phyloP scores from a whole-genome alignment of 2,329 filamentous ascomycete genomes.

The Colletotrichum truncatum region DNA sequence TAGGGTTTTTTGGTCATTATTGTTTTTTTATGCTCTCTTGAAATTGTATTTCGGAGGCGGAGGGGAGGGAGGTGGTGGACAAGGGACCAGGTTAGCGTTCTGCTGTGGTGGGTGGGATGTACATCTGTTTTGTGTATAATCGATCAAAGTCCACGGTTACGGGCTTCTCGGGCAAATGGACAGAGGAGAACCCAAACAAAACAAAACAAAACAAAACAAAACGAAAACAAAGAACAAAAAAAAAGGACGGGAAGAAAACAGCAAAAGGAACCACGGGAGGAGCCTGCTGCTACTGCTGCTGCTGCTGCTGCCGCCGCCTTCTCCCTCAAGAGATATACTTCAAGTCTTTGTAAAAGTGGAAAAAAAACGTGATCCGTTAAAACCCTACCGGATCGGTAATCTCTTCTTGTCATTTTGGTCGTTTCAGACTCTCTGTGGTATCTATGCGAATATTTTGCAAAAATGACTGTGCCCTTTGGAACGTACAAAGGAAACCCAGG shows the following conservation, averaged over 20 bases:
- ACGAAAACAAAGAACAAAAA: too few relatives aligned
- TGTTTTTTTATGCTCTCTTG: too few relatives aligned
- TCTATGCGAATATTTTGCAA: neutral
- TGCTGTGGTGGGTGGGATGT: neutral
- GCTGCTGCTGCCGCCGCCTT: conserved; percentile 4
- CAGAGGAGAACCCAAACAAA: neutral
- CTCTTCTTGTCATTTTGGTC: conserved; percentile 14
- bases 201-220: neutral
- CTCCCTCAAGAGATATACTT: too few relatives aligned
- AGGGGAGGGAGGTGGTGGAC: too few relatives aligned
- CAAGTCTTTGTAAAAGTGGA: too few relatives aligned
- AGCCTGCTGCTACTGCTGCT: too few relatives aligned
- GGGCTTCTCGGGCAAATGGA: neutral
- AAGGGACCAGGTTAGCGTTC: too few relatives aligned
- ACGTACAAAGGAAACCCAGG: conserved; percentile 7
- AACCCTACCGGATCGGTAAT: conserved; percentile 15
- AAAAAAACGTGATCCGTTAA: conserved; percentile 22
- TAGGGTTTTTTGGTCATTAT: neutral
- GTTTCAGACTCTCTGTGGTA: conserved; percentile 2
- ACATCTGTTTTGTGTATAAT: neutral
- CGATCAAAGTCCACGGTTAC: neutral
- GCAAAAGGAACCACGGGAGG: too few relatives aligned
- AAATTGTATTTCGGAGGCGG: too few relatives aligned
- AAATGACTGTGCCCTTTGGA: neutral
- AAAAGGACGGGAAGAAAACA: conserved; percentile 3